These are phyloP conservation scores for Ambrosiella xylebori DNA, from an alignment of 2,329 filamentous ascomycete species.

Conservation along the genomic window DNA sequence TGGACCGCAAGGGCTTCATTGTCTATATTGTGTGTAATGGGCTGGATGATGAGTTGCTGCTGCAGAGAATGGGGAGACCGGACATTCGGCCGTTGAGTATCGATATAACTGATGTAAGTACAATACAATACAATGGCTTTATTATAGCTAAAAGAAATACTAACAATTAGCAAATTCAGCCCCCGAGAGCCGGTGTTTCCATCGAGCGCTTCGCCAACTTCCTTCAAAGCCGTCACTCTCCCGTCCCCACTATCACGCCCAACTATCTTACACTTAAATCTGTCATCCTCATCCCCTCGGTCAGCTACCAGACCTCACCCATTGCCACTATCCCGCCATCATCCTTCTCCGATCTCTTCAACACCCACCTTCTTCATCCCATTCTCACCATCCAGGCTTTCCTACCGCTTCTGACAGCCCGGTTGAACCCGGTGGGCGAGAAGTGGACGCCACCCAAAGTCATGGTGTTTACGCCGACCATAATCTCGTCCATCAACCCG, in stretches of 20 bases:
- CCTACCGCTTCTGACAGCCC: constrained; percentile 55
- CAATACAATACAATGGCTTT: background rate
- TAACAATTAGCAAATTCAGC: constrained; percentile 28
- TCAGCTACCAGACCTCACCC: constrained; percentile 64
- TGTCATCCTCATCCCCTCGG: constrained; percentile 66
- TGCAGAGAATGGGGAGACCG: constrained; percentile 57
- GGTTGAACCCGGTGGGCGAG: constrained; percentile 35
- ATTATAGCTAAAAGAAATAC: background rate
- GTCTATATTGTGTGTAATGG: constrained; percentile 79
- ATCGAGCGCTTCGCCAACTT: constrained; percentile 55
- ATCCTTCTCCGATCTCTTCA: constrained; percentile 76
- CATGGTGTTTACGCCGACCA: constrained; percentile 61
- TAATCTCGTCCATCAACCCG: constrained; percentile 62
- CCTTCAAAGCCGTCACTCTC: constrained; percentile 57
- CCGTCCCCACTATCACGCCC: constrained; percentile 57
- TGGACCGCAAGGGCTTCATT: constrained; percentile 83
- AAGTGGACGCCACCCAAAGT: constrained; percentile 45
- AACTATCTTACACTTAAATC: constrained; percentile 64
- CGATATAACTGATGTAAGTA: constrained; percentile 60
- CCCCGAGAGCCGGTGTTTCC: constrained; percentile 47
- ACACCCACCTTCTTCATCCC: constrained; percentile 78
- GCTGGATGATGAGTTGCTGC: constrained; percentile 66
- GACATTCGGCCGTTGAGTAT: constrained; percentile 72
- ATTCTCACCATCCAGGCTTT: constrained; percentile 81
- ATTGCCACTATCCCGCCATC: constrained; percentile 73